phyloP scores from a whole-genome alignment of 1,284 basidiomycete species.

The Anthracocystis panici-leucophaei region DNA sequence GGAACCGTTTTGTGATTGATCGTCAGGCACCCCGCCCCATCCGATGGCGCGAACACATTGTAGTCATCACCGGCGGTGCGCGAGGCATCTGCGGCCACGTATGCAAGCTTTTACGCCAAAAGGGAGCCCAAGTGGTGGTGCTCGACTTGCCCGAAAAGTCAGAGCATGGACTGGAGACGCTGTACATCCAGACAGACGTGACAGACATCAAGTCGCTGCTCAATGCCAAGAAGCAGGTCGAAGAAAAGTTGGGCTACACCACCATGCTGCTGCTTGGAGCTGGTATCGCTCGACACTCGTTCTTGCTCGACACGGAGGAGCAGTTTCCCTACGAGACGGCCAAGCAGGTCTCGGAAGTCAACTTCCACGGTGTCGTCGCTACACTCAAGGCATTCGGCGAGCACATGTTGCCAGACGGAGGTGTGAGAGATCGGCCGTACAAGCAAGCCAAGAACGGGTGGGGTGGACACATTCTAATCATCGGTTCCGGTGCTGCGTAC shows the following conservation, averaged over 20 bases:
- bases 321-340: slow-evolving; percentile 40
- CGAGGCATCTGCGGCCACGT: slow-evolving; percentile 55
- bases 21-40: slow-evolving; percentile 32
- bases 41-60: slow-evolving; percentile 51
- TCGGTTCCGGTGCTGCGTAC: slow-evolving; percentile 53
- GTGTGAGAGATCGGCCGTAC: slow-evolving; percentile 37
- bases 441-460: slow-evolving; percentile 49
- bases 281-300: slow-evolving; percentile 49
- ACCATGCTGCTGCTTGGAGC: slow-evolving; percentile 57
- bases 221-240: slow-evolving; percentile 40
- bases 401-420: slow-evolving; percentile 54
- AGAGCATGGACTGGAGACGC: slow-evolving; percentile 44
- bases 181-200: slow-evolving; percentile 54
- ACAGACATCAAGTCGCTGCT: slow-evolving; percentile 52
- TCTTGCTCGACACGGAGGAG: slow-evolving; percentile 56
- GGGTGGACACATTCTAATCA: slow-evolving; percentile 60
- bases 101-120: slow-evolving; percentile 34
- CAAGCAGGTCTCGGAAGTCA: slow-evolving; percentile 51
- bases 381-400: slow-evolving; percentile 59
- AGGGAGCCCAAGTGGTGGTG: slow-evolving; percentile 53
- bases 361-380: slow-evolving; percentile 50
- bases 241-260: slow-evolving; percentile 46
- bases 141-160: slow-evolving; percentile 52
- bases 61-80: slow-evolving; percentile 58
- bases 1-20: slow-evolving; percentile 46